Conservation (phyloP, 805 yeast genomes). For the Monosporozyma servazzii region DNA sequence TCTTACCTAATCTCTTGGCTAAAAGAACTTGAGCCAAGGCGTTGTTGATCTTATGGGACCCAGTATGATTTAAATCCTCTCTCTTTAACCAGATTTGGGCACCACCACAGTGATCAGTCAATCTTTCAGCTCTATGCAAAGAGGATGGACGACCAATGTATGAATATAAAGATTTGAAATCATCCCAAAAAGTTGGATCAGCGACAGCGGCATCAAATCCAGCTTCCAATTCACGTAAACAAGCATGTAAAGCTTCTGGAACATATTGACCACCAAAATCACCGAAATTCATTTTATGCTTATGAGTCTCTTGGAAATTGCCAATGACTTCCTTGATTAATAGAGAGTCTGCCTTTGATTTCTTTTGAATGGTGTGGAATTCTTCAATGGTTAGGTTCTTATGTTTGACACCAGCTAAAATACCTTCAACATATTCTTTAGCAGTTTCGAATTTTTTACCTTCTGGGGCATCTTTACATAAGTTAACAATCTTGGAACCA, state of each 20-base stretch:
- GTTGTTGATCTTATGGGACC: conserved; percentile 80
- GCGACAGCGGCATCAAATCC: conserved; percentile 84
- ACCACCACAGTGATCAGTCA: conserved; percentile 87
- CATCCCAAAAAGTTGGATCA: conserved; percentile 90
- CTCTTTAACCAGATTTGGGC: conserved; percentile 96
- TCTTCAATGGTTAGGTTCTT: conserved; percentile 27
- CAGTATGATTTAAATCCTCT: conserved; percentile 89
- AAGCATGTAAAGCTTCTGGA: conserved; percentile 90
- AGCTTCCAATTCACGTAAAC: conserved; percentile 78
- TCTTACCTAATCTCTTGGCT: conserved; percentile 72
- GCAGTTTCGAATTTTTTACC: conserved; percentile 58
- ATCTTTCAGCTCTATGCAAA: conserved; percentile 82
- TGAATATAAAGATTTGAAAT: conserved; percentile 70
- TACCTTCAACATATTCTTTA: conserved; percentile 54
- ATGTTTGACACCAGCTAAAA: conserved; percentile 50
- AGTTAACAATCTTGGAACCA: conserved; percentile 74
- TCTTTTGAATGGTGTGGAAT: conserved; percentile 30
- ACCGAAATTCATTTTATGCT: conserved; percentile 75
- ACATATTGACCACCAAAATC: conserved; percentile 98
- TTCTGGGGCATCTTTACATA: conserved; percentile 53
- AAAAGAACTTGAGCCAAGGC: conserved; percentile 75
- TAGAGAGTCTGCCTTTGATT: conserved; percentile 17
- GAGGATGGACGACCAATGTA: conserved; percentile 97
- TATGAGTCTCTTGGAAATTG: conserved; percentile 49
- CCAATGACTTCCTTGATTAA: conserved; percentile 16